A percentile compares a stretch with the other conserved stretches of the same genome.
Conservation (phyloP, 331 rosid species). For the Dryas integrifolia region DNA sequence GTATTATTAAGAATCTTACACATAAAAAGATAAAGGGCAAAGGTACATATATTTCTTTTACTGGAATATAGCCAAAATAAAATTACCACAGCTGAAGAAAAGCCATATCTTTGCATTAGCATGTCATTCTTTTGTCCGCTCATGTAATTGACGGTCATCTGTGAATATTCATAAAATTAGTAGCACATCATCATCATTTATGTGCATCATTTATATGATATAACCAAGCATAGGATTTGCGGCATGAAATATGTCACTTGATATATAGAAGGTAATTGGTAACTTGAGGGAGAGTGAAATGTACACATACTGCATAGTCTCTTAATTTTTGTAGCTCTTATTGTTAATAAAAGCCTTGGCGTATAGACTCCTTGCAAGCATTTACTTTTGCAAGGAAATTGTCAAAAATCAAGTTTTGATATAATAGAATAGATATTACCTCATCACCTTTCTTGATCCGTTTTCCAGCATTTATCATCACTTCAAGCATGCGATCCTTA, state of each 20-base stretch:
- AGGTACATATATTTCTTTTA: slow-evolving; percentile 10
- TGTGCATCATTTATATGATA: slow-evolving; percentile 20
- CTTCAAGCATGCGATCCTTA: slow-evolving; percentile 97
- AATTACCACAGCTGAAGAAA: slow-evolving; percentile 86
- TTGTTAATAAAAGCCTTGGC: background rate
- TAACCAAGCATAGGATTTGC: background rate
- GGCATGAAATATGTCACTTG: background rate
- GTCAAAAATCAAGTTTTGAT: slow-evolving; percentile 16
- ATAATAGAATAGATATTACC: slow-evolving; percentile 46
- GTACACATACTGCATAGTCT: background rate
- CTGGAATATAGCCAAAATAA: slow-evolving; percentile 17
- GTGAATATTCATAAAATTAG: slow-evolving; percentile 38
- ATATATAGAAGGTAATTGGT: background rate
- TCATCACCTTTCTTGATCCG: slow-evolving; percentile 77
- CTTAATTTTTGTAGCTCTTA: background rate
- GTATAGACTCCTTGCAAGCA: background rate
- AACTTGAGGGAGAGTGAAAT: background rate
- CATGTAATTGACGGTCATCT: slow-evolving; percentile 89
- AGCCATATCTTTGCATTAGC: slow-evolving; percentile 86
- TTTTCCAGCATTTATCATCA: slow-evolving; percentile 94
- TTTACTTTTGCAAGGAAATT: slow-evolving; percentile 8
- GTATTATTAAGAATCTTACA: background rate
- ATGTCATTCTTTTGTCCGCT: slow-evolving; percentile 54
- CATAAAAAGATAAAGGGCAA: background rate
- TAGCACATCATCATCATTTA: slow-evolving; percentile 32